Evolutionary conservation across 75 land plant species (phyloP).

Genomic region (Larix kaempferi): DNA sequence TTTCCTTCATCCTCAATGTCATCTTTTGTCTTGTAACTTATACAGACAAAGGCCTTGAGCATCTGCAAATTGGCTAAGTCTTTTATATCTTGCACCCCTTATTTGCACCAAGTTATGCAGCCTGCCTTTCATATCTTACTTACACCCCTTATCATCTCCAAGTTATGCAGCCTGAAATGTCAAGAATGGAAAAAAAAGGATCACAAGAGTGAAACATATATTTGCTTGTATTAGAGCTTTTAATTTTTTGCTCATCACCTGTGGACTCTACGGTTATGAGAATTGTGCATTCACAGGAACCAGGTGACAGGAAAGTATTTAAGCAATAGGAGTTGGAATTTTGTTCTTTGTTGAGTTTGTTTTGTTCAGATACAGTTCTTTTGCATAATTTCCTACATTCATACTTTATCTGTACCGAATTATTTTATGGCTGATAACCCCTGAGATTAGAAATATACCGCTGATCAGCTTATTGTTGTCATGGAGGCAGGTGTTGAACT

Average conservation of each 20-base stretch:
- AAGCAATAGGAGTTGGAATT: neutral
- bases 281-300: neutral
- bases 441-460: conserved; percentile 2
- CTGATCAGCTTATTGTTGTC: conserved; percentile 10
- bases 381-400: neutral
- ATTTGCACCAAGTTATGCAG: too few relatives aligned
- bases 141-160: too few relatives aligned
- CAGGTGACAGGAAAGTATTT: neutral
- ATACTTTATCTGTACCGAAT: neutral
- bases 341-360: neutral
- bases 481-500: conserved; percentile 66
- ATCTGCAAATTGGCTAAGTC: too few relatives aligned
- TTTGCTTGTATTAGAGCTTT: neutral
- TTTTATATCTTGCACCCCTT: too few relatives aligned
- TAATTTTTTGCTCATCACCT: neutral
- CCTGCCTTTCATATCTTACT: too few relatives aligned
- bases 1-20: too few relatives aligned
- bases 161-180: neutral
- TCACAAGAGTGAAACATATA: neutral
- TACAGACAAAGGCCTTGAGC: too few relatives aligned
- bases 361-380: neutral
- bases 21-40: too few relatives aligned
- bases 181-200: neutral
- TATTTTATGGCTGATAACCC: conserved; percentile 2
- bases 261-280: neutral